A percentile compares a stretch with the other conserved stretches of the same genome.
phyloP scores from a whole-genome alignment of 371 early-diverging fungal species.

The Saksenaea oblongispora region DNA sequence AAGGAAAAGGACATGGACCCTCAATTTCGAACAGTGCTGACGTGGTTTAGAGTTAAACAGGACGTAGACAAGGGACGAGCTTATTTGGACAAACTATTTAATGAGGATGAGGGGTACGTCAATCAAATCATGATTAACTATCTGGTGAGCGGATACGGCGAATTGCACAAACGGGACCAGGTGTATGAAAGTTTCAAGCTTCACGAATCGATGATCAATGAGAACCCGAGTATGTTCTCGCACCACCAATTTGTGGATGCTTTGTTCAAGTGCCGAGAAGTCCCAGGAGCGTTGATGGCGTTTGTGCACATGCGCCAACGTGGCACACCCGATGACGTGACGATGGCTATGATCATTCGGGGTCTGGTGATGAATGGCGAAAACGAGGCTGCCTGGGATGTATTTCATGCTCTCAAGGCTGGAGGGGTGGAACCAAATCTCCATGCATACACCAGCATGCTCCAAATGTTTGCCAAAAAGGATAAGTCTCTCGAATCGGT shows the following conservation, averaged over 20 bases:
- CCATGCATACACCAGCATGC: constrained; percentile 34
- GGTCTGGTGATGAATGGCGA: constrained; percentile 43
- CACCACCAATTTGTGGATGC: constrained; percentile 36
- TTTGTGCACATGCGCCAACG: constrained; percentile 34
- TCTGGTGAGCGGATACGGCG: constrained; percentile 33
- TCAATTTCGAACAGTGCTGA: constrained; percentile 28
- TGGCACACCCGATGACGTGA: constrained; percentile 40
- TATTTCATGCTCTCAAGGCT: constrained; percentile 33
- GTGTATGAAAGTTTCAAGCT: constrained; percentile 23
- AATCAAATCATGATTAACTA: constrained; percentile 46
- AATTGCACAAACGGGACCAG: constrained; percentile 11
- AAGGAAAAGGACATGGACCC: constrained; percentile 20
- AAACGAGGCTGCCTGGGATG: constrained; percentile 33
- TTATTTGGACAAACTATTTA: constrained; percentile 27
- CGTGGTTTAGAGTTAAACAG: constrained; percentile 34
- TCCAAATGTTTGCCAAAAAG: constrained; percentile 29
- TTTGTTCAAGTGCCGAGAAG: constrained; percentile 45
- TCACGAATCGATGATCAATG: constrained; percentile 6
- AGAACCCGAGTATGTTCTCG: constrained; percentile 6
- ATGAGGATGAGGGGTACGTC: constrained; percentile 13
- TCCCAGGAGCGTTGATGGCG: constrained; percentile 36
- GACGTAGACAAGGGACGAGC: constrained; percentile 25
- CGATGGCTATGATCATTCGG: constrained; percentile 44
- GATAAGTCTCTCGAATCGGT: neutral
- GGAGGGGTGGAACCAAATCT: constrained; percentile 34